Conservation (phyloP, 345 rosid species). For the Camelina hispida region DNA sequence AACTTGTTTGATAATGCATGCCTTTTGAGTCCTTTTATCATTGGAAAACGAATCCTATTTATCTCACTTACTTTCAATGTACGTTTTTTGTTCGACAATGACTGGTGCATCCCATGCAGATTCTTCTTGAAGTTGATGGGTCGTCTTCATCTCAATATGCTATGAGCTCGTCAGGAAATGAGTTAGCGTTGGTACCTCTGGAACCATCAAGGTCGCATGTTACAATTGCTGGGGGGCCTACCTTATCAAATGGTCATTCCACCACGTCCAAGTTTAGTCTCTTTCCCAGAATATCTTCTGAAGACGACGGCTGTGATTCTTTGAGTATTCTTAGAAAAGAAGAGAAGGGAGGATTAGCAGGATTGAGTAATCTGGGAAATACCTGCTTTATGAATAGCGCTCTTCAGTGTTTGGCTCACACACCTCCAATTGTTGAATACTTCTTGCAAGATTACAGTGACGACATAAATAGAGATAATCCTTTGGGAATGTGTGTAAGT, state of each 20-base stretch:
- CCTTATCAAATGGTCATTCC: constrained; percentile 78
- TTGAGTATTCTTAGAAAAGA: constrained; percentile 52
- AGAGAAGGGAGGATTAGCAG: constrained; percentile 88
- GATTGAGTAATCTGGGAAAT: constrained; percentile 92
- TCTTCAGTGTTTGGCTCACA: constrained; percentile 93
- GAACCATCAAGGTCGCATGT: constrained; percentile 77
- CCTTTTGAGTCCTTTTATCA: constrained; percentile 3
- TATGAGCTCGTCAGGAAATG: constrained; percentile 77
- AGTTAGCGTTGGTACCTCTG: constrained; percentile 76
- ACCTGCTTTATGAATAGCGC: constrained; percentile 99
- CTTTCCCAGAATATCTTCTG: constrained; percentile 42
- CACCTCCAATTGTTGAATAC: constrained; percentile 78
- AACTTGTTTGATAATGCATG: constrained; percentile 34
- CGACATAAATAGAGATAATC: constrained; percentile 84
- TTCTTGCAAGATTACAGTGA: constrained; percentile 83
- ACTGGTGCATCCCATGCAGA: constrained; percentile 52
- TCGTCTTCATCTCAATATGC: constrained; percentile 55
- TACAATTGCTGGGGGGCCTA: constrained; percentile 86
- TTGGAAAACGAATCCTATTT: neutral
- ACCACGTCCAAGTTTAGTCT: constrained; percentile 52
- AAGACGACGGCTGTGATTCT: constrained; percentile 56
- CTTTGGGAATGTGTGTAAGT: constrained; percentile 94
- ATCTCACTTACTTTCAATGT: neutral
- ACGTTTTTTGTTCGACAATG: constrained; percentile 14
- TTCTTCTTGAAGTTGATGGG: constrained; percentile 76